Conservation (phyloP, 2,329 filamentous ascomycete genomes). For the Scedosporium apiospermum region DNA sequence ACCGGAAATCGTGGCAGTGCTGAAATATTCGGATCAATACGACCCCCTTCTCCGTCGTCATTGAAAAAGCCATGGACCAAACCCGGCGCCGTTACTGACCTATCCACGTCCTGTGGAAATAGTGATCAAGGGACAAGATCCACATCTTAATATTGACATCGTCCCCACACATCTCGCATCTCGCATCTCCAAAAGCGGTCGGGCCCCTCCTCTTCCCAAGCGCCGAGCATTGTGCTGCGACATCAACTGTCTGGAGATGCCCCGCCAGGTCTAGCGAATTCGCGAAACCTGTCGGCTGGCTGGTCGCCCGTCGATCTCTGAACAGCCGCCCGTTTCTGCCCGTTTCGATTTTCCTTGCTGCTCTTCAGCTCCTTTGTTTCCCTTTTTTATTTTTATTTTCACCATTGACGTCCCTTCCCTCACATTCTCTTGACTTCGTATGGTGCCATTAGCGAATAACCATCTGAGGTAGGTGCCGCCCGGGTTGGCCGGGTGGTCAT, state of each 20-base stretch:
- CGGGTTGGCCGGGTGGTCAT: too few species aligned
- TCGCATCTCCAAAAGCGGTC: not conserved
- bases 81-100: too few species aligned
- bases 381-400: not conserved
- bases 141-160: too few species aligned
- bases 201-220: not conserved
- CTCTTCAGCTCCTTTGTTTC: not conserved
- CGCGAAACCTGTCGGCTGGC: not conserved
- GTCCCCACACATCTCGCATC: too few species aligned
- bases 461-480: too few species aligned
- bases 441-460: not conserved
- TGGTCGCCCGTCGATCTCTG: not conserved
- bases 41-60: too few species aligned
- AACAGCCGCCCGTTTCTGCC: not conserved
- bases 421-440: not conserved
- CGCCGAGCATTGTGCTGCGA: conserved; percentile 1
- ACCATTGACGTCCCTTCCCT: not conserved
- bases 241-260: not conserved
- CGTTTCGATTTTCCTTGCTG: not conserved
- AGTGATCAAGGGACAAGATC: too few species aligned
- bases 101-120: too few species aligned
- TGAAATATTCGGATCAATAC: not conserved
- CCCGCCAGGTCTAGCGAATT: not conserved
- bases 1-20: not conserved
- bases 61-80: too few species aligned